Base-by-base conservation (phyloP, 164 flowering plant species). In the Piper longum region DNA sequence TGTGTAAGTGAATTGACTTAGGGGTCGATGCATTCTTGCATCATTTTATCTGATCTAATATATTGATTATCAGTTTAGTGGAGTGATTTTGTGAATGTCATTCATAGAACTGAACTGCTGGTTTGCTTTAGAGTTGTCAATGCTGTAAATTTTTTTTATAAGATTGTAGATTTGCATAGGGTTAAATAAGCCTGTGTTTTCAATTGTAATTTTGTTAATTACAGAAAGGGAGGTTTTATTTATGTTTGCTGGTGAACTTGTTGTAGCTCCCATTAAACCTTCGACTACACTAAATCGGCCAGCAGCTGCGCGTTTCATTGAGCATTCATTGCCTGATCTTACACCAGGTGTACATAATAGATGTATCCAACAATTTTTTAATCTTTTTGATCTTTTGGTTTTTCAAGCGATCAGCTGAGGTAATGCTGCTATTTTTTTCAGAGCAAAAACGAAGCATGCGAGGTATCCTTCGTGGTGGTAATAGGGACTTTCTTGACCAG, bases 301-400 rank as follows among this genome's bases (percentile, higher is more conserved):
- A 70, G 99, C 96, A 13, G 99, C 99, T 41, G 80, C 92, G 19
- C 91, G 99, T 59, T 88, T 93, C 66, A 90, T 93, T 54, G 95
- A 85, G 75, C 97, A 91, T 77, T 87, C 97, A 26, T 75, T 93
- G 71, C 96, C 99, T 60, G 89, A 88, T 76, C 93, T 93, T 41
- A 80, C 96, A 13, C 64, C 79, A 52, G 99, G 99, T 93, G 68
- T 44, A 65, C 62, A 9, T 16, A 61, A 26, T 17, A 26, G 43
- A 56, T 8, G 41, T n/a, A 70, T 64, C n/a, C 26, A 44, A 3
- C 36, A 26, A 14, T 63, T 63, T 54, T 36, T 39, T 41, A 36
- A 5, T 13, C 18, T 11, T 17, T 62, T 44, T 4, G 4, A 62
- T 51, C 26, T 18, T 62, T 62, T n/a, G 8, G 18, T 4, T 17